Percentiles rank a stretch among this genome's conserved stretches.
Evolutionary conservation across 768 basidiomycete genomes (phyloP).

Genomic region (Boletales sp.): DNA sequence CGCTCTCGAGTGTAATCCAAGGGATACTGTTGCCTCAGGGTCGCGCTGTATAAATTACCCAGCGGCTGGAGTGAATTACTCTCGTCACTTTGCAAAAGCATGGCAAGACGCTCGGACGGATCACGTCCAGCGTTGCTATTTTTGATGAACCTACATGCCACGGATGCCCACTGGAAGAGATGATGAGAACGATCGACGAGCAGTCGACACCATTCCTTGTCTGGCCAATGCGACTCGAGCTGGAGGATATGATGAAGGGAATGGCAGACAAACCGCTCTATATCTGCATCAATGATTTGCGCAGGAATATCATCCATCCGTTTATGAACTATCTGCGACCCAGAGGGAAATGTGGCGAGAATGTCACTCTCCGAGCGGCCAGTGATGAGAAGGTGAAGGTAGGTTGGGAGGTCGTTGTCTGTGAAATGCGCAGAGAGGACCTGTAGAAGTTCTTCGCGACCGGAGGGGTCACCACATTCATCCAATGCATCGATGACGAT

Average conservation of each 20-base stretch:
- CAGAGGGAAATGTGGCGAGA: neutral
- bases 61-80: too few relatives aligned
- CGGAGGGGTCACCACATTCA: conserved; percentile 9
- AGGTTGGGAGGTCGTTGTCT: conserved; percentile 6
- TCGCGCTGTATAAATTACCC: too few relatives aligned
- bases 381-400: conserved; percentile 19
- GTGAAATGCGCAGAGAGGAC: neutral
- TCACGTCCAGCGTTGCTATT: too few relatives aligned
- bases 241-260: neutral
- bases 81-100: too few relatives aligned
- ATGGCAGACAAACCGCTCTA: neutral
- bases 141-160: neutral
- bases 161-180: neutral
- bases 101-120: too few relatives aligned
- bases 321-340: neutral
- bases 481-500: conserved; percentile 30
- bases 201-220: too few relatives aligned
- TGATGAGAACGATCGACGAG: too few relatives aligned
- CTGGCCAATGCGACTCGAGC: neutral
- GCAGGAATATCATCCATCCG: neutral
- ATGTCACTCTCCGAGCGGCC: conserved; percentile 15
- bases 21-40: too few relatives aligned
- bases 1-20: too few relatives aligned
- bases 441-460: conserved; percentile 14
- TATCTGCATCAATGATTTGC: neutral